These are phyloP conservation scores for Penicillium chermesinum DNA, from an alignment of 495 filamentous ascomycete species.

Conservation along the genomic window DNA sequence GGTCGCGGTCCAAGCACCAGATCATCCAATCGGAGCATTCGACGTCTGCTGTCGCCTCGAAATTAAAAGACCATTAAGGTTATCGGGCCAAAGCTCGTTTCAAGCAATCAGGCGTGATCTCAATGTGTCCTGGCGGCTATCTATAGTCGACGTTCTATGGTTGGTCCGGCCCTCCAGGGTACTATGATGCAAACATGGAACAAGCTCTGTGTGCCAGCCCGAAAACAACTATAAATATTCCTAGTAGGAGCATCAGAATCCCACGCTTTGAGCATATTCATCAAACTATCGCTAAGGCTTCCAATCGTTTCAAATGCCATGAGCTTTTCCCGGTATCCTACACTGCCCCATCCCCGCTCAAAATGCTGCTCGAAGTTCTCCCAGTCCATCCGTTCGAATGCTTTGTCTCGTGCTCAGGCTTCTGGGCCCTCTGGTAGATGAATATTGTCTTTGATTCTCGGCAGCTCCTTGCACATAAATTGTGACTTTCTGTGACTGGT, in stretches of 20 bases:
- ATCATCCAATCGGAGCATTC: neutral
- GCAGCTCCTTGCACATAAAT: constrained; percentile 42
- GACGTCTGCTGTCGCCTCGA: neutral
- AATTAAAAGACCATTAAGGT: neutral
- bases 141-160: no score
- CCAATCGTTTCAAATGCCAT: neutral
- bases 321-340: neutral
- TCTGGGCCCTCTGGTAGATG: constrained; percentile 47
- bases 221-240: no score
- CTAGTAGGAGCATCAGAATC: neutral
- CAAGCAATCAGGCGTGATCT: no score
- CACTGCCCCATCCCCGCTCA: neutral
- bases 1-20: constrained; percentile 8
- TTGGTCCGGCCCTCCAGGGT: no score
- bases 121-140: no score
- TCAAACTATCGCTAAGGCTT: neutral
- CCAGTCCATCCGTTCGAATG: neutral
- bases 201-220: no score
- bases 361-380: neutral
- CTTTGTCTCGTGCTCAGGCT: neutral
- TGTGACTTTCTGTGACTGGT: constrained; percentile 49
- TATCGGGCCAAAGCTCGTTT: neutral
- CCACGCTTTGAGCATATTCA: neutral
- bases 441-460: constrained; percentile 43
- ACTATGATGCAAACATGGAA: no score